These are phyloP conservation scores for Candida sanyaensis DNA, from an alignment of 1,139 yeast genomes.

Conservation along the genomic window DNA sequence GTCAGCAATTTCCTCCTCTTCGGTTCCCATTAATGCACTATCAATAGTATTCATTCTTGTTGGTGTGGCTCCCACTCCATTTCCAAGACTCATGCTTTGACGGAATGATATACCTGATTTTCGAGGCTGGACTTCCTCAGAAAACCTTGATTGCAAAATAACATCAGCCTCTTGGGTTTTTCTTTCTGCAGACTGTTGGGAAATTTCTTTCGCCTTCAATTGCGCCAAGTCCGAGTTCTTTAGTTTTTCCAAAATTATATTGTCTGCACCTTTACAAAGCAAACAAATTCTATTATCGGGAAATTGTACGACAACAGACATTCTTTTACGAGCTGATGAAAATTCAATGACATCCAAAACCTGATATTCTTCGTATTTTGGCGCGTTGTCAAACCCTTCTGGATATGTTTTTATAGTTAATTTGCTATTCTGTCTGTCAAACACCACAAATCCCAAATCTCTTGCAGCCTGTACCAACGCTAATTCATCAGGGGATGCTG, in stretches of 20 bases:
- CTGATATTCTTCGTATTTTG: conserved; percentile 68
- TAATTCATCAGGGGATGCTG: conserved; percentile 94
- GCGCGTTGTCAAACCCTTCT: conserved; percentile 66
- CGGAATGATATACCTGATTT: conserved; percentile 33
- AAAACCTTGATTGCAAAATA: conserved; percentile 54
- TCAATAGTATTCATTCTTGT: conserved; percentile 52
- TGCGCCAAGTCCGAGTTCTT: conserved; percentile 59
- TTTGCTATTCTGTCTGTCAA: conserved; percentile 60
- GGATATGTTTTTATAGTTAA: conserved; percentile 80
- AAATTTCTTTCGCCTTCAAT: conserved; percentile 62
- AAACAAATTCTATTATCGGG: conserved; percentile 81
- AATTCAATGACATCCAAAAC: conserved; percentile 83
- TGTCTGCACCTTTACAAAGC: conserved; percentile 95
- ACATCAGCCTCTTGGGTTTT: conserved; percentile 81
- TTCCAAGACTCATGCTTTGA: conserved; percentile 29
- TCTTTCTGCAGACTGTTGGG: conserved; percentile 60
- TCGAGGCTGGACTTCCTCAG: conserved; percentile 33
- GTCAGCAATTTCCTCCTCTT: conserved; percentile 58
- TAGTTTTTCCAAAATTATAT: conserved; percentile 79
- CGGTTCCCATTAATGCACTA: conserved; percentile 52
- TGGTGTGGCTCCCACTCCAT: conserved; percentile 15
- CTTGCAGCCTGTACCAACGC: conserved; percentile 94
- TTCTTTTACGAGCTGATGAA: conserved; percentile 84
- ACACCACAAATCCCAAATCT: conserved; percentile 85
- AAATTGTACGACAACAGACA: conserved; percentile 82